phyloP scores from a whole-genome alignment of 306 rosid species.

The Vigna angularis region DNA sequence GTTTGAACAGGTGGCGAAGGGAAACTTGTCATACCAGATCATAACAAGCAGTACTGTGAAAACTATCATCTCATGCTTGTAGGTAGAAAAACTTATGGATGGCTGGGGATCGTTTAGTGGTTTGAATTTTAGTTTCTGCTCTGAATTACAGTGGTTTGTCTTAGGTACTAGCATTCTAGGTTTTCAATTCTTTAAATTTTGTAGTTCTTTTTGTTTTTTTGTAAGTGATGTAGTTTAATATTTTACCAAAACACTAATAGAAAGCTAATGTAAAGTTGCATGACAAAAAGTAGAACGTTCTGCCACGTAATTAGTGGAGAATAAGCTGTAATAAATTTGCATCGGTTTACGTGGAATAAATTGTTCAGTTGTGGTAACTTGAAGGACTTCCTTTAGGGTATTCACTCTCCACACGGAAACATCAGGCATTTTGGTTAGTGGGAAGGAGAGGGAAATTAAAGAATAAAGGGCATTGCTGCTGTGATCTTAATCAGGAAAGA shows the following conservation, averaged over 20 bases:
- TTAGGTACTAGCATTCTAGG: slow-evolving; percentile 47
- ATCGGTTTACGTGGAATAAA: slow-evolving; percentile 22
- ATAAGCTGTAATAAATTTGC: slow-evolving; percentile 12
- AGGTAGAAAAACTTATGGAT: slow-evolving; percentile 62
- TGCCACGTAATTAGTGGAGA: slow-evolving; percentile 6
- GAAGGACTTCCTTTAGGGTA: not conserved
- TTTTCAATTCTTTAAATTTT: slow-evolving; percentile 29
- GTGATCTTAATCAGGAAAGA: not conserved
- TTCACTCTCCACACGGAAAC: not conserved
- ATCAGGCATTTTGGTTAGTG: not conserved
- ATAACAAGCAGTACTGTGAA: slow-evolving; percentile 67
- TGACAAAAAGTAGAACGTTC: slow-evolving; percentile 10
- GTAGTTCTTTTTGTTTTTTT: slow-evolving; percentile 35
- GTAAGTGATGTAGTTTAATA: slow-evolving; percentile 35
- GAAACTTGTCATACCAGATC: slow-evolving; percentile 60
- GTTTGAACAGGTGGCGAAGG: slow-evolving; percentile 44
- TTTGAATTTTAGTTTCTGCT: slow-evolving; percentile 39
- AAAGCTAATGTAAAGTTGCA: slow-evolving; percentile 25
- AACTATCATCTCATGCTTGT: slow-evolving; percentile 55
- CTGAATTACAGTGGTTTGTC: slow-evolving; percentile 46
- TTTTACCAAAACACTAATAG: slow-evolving; percentile 27
- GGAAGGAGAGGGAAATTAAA: not conserved
- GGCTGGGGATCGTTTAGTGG: slow-evolving; percentile 57
- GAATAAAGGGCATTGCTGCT: not conserved
- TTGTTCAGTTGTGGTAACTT: not conserved